Evolutionary conservation across 352 stramenopile genomes (phyloP), one percentile per base, ranked within the genome.

Genomic region (Globisporangium spiculum): DNA sequence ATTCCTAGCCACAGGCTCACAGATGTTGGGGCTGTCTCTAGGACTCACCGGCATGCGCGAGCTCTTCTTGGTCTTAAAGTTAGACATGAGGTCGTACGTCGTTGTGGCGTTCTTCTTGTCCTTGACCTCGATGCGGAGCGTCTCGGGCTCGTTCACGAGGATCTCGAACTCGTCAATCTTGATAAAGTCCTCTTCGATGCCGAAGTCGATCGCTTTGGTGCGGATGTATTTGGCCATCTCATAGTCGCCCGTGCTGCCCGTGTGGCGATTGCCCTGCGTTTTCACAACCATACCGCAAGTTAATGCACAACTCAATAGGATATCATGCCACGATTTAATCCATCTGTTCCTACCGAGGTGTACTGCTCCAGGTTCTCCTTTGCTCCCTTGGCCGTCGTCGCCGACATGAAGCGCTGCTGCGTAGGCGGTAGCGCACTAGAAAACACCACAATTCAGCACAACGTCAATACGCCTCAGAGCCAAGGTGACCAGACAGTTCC

Each of bases 111-210:
- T 73, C 18, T 9, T 41, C 4, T 38, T n/a, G 22, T 67, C 34
- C 6, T 75, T 50, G 20, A 90, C 38, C 38, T 86, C 68, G 30
- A 91, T 73, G 2, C 74, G 80, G 60, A 95, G 75, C 27, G 71
- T 76, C 63, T 92, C 80, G 0, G 84, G 86, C 26, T 88, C 77
- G 56, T 94, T 95, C 34, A 89, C 70, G 26, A 95, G 70, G 52
- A 94, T 88, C 67, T 94, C 86, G 56, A 94, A 94, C 27, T 93
- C 86, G 55, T 92, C 86, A n/a, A 92, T 58, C 63, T 91, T 93
- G 72, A 95, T 85, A 27, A 75, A 79, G n/a, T 60, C 74, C 59
- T 91, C 83, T 36, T 90, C 80, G 65, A 95, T 86, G 14, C 88
- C 88, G 58, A 91, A 92, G 26, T 90, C 80, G 10, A 93, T 81